Conservation (phyloP, 176 grass and related monocot genomes). For the Eragrostis curvula region DNA sequence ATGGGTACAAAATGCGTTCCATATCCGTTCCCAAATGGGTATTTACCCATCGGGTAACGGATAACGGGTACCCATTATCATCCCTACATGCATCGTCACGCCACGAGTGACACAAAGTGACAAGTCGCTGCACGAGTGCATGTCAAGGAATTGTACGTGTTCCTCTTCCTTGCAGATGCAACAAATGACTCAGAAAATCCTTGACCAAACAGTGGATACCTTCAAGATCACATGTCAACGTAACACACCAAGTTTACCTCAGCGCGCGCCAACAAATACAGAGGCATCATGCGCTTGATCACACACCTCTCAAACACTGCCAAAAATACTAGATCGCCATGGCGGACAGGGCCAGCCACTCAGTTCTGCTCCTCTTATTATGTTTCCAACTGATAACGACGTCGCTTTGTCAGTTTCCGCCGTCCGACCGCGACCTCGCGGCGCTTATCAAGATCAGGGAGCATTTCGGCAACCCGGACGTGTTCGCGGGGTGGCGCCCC, state of each 20-base stretch:
- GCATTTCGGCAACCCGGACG: slow-evolving; percentile 38
- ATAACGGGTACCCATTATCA: too few species aligned
- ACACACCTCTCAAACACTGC: not conserved
- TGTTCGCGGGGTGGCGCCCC: slow-evolving; percentile 1
- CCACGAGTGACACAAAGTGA: not conserved
- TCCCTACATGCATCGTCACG: too few species aligned
- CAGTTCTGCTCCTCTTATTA: not conserved
- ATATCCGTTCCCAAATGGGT: too few species aligned
- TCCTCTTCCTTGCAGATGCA: slow-evolving; percentile 14
- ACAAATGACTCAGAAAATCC: not conserved
- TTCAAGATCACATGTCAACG: not conserved
- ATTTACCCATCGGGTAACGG: too few species aligned
- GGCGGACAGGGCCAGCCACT: not conserved
- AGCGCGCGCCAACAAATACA: not conserved
- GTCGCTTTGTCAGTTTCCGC: slow-evolving; percentile 6
- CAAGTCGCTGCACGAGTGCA: not conserved
- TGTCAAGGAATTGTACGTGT: not conserved
- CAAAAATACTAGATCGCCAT: not conserved
- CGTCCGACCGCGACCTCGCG: not conserved
- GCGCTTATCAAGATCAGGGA: slow-evolving; percentile 46
- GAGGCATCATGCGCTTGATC: not conserved
- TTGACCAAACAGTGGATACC: not conserved
- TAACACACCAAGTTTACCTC: too few species aligned
- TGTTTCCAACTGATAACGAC: not conserved
- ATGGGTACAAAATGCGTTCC: too few species aligned